Conservation (phyloP, 2,329 filamentous ascomycete genomes). For the Grosmannia penicillata region DNA sequence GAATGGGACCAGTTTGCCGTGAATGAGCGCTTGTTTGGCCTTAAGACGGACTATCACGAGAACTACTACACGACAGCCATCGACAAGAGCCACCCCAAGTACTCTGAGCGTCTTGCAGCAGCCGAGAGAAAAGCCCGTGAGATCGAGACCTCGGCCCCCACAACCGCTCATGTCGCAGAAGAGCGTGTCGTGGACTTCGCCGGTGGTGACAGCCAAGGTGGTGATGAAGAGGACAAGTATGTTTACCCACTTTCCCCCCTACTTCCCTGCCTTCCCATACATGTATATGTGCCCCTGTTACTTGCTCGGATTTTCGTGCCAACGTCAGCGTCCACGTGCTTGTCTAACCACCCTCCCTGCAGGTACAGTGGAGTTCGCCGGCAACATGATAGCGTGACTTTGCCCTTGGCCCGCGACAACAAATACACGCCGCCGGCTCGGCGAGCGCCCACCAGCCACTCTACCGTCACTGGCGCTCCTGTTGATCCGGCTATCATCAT, state of each 20-base stretch:
- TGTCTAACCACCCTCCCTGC: slow-evolving; percentile 20
- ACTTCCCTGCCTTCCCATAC: background rate
- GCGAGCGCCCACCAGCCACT: slow-evolving; percentile 59
- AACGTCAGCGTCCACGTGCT: too few species aligned
- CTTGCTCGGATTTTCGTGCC: too few species aligned
- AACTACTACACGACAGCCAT: slow-evolving; percentile 89
- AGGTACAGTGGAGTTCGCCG: slow-evolving; percentile 84
- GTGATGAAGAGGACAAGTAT: slow-evolving; percentile 88
- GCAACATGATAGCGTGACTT: slow-evolving; percentile 53
- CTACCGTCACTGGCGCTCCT: slow-evolving; percentile 61
- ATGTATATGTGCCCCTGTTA: background rate
- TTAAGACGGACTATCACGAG: slow-evolving; percentile 85
- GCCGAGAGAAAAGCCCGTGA: slow-evolving; percentile 78
- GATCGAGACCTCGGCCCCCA: slow-evolving; percentile 62
- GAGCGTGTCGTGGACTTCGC: slow-evolving; percentile 63
- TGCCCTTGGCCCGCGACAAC: slow-evolving; percentile 36
- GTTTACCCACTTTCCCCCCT: slow-evolving; percentile 12
- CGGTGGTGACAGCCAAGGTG: slow-evolving; percentile 48
- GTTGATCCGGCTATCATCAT: slow-evolving; percentile 86
- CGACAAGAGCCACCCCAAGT: slow-evolving; percentile 69
- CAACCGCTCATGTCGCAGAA: slow-evolving; percentile 75
- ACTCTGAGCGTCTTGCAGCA: slow-evolving; percentile 60
- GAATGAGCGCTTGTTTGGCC: slow-evolving; percentile 76
- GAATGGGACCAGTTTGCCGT: slow-evolving; percentile 89
- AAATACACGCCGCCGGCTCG: slow-evolving; percentile 87